Evolutionary conservation across 164 flowering plant species (phyloP), one percentile per base, ranked within the genome.

Genomic region (Liquidambar formosana): DNA sequence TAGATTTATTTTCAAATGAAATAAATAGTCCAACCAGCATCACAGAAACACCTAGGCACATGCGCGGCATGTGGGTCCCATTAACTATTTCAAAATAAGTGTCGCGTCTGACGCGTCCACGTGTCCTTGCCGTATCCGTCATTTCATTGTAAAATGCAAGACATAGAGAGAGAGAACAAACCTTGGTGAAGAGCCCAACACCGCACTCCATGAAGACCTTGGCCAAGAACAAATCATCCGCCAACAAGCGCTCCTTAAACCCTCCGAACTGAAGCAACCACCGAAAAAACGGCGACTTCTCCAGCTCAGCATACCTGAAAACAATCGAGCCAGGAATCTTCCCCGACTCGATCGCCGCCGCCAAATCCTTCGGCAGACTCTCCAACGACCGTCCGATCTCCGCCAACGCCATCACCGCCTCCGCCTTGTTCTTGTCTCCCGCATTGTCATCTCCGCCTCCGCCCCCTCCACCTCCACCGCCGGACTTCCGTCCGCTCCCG

Each of bases 301-400:
- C 83, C 16, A 83, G 74, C 63, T 79, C 83, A 33, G 81, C 53
- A 16, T 74, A 93, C 75, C 87, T 76, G 21, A 38, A 8, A 27
- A 95, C 85, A 18, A 95, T 86, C 68, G 82, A 63, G 1, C 82
- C 93, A 6, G 99, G 99, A 18, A 95, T 78, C 72, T 82, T 70
- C 16, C 97, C 99, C 0, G 77, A 83, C 69, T 82, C 74, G 63
- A 93, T 85, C 61, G 97, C 96, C 21, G 87, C 75, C 27, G 89
- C 92, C 71, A 95, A 66, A 76, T 95, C 99, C 67, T 77, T 73
- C 9, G 99, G 97, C 18, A 92, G 14, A 62, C 84, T 87, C 72
- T 80, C 85, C 72, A 75, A 3, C 16, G 72, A 15, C 74, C 74
- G 47, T 27, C 73, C 89, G 0, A 83, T 75, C 81, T 83, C 89